Base-by-base conservation (phyloP, 306 rosid species). In the Cicer yamashitae region DNA sequence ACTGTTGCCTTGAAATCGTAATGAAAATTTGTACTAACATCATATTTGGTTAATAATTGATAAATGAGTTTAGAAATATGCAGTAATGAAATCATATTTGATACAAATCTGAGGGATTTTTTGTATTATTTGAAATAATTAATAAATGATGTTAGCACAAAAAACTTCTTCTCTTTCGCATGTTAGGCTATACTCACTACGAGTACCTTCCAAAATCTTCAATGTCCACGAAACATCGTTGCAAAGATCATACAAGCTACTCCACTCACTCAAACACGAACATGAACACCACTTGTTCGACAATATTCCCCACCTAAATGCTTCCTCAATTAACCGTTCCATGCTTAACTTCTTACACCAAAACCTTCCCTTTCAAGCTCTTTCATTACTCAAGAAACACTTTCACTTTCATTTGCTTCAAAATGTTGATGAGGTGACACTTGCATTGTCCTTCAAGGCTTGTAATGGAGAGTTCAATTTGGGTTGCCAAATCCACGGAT, bases 401-500 rank as follows among this genome's bases (percentile, higher is more conserved):
- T 51, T 84, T 43, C 87, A 60, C 14, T 46, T 71, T 43, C 74
- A 81, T 77, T 83, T 56, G 46, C 61, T 50, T 17, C 67, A 66
- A 6, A 77, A 75, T 50, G 37, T 82, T 0, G 90, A 91, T 47
- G 89, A 89, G 70, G 89, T 83, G 5, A 83, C 87, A 0, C 25
- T 88, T 45, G 77, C 93, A 17, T 80, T 89, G 56, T 88, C 93
- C 51, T 88, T 89, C 63, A 93, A 93, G 86, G 96, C 98, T 47
- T 93, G 96, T 78, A 87, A 75, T 6, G 82, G 93, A 25, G 81
- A 88, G 73, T 76, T 67, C 0, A 82, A 79, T 50, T 81, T 84
- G 6, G 93, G 96, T 14, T 72, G 70, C 75, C 93, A 88, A 84
- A 70, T 88, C 43, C 97, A 93, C 43, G 93, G 91, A 14, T 73